Evolutionary conservation across 352 stramenopile species (phyloP).

Genomic region (Pseudoperonospora humuli): DNA sequence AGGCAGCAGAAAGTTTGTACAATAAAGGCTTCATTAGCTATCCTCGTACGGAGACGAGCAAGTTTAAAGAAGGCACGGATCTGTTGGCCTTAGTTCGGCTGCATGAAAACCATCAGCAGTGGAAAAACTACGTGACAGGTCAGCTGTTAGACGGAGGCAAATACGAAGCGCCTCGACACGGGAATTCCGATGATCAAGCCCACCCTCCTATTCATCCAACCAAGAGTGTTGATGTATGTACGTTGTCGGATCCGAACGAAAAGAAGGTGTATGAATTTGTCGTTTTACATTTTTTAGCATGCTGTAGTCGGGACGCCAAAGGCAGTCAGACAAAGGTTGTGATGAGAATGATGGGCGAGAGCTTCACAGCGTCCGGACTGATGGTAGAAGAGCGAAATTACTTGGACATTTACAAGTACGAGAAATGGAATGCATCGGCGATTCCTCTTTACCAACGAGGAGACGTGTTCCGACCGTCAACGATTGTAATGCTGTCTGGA

Average conservation of each 20-base stretch:
- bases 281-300: conserved; percentile 97
- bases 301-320: conserved; percentile 93
- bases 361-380: conserved; percentile 83
- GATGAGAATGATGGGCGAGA: conserved; percentile 83
- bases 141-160: conserved; percentile 51
- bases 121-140: conserved; percentile 67
- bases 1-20: conserved; percentile 93
- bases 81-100: conserved; percentile 69
- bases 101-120: conserved; percentile 65
- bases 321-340: conserved; percentile 85
- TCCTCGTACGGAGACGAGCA: conserved; percentile 98
- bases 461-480: conserved; percentile 66
- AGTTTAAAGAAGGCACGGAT: conserved; percentile 93
- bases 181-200: conserved; percentile 93
- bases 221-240: conserved; percentile 83
- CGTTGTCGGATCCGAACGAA: conserved; percentile 78
- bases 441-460: conserved; percentile 82
- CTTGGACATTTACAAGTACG: conserved; percentile 93
- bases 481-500: conserved; percentile 57
- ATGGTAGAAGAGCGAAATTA: conserved; percentile 92
- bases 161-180: conserved; percentile 82
- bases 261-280: conserved; percentile 97
- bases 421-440: conserved; percentile 84
- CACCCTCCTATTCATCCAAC: conserved; percentile 99
- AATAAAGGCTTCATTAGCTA: conserved; percentile 98